Evolutionary conservation across 1,284 basidiomycete species (phyloP).

Genomic region (Cutaneotrichosporon dermatis): DNA sequence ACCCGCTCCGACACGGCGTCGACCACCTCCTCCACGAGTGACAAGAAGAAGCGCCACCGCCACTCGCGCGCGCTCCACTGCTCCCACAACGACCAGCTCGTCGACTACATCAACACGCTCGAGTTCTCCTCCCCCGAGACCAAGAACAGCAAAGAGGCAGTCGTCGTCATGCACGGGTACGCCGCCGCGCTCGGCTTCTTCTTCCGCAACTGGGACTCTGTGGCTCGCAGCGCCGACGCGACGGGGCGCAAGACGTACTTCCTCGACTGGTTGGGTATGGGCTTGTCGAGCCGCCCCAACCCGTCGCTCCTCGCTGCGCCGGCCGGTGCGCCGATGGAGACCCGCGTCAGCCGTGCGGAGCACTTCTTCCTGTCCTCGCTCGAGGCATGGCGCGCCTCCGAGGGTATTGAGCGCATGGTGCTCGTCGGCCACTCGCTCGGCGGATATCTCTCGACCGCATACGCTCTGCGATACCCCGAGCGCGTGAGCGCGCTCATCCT

Average conservation of each 20-base stretch:
- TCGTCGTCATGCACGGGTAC: slow-evolving; percentile 85
- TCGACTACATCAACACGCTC: slow-evolving; percentile 77
- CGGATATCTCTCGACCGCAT: slow-evolving; percentile 81
- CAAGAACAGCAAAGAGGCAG: slow-evolving; percentile 56
- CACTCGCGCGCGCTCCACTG: slow-evolving; percentile 5
- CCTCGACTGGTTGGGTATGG: slow-evolving; percentile 97
- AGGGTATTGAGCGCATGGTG: slow-evolving; percentile 81
- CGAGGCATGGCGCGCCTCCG: slow-evolving; percentile 78
- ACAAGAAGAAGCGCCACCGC: background rate
- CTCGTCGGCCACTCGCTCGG: slow-evolving; percentile 69
- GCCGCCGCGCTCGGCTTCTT: slow-evolving; percentile 73
- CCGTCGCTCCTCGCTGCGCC: slow-evolving; percentile 40
- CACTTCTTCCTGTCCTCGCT: slow-evolving; percentile 87
- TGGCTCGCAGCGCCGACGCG: slow-evolving; percentile 53
- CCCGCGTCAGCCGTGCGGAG: slow-evolving; percentile 64
- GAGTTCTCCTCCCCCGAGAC: slow-evolving; percentile 59
- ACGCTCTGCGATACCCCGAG: slow-evolving; percentile 75
- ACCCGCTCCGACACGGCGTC: background rate
- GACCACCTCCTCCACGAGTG: background rate
- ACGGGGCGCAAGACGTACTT: slow-evolving; percentile 70
- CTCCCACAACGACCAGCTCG: slow-evolving; percentile 19
- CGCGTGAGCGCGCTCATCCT: slow-evolving; percentile 54
- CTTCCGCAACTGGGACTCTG: slow-evolving; percentile 52
- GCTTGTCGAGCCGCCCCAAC: slow-evolving; percentile 69
- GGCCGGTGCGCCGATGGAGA: slow-evolving; percentile 36